These are phyloP conservation scores for Ammopiptanthus mongolicus DNA, from an alignment of 306 rosid genomes.

Conservation along the genomic window DNA sequence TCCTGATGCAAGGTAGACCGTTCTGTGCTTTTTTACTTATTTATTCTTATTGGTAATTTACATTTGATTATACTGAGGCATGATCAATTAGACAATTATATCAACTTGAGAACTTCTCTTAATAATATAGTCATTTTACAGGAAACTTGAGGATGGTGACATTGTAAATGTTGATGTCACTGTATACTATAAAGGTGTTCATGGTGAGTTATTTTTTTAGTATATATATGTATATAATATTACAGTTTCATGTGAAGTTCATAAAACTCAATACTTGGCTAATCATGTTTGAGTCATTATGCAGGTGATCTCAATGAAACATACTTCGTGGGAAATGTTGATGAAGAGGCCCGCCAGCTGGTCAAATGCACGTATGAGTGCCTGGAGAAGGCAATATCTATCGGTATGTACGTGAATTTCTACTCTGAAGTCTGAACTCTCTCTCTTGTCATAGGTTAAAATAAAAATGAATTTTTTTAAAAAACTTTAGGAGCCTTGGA, in stretches of 20 bases:
- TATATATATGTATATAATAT: too few species aligned
- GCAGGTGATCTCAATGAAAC: slow-evolving; percentile 96
- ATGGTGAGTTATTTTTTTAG: slow-evolving; percentile 54
- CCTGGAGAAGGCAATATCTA: slow-evolving; percentile 87
- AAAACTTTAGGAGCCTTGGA: not conserved
- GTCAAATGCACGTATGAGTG: slow-evolving; percentile 89
- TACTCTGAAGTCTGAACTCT: not conserved
- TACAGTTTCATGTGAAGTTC: not conserved
- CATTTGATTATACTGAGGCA: not conserved
- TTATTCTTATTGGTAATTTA: not conserved
- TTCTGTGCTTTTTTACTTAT: not conserved
- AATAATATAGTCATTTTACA: slow-evolving; percentile 27
- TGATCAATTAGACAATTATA: not conserved
- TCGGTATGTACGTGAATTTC: slow-evolving; percentile 49
- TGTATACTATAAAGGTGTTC: slow-evolving; percentile 86
- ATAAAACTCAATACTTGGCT: not conserved
- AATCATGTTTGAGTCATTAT: slow-evolving; percentile 8
- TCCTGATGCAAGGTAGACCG: slow-evolving; percentile 86
- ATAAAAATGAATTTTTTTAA: not conserved
- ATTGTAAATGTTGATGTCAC: slow-evolving; percentile 85
- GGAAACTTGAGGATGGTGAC: slow-evolving; percentile 97
- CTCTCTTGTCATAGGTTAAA: not conserved
- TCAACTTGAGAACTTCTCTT: slow-evolving; percentile 11
- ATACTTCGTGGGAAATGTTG: slow-evolving; percentile 92
- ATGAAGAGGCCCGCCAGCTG: slow-evolving; percentile 70